Base-by-base conservation (phyloP, 768 basidiomycete genomes). In the Hygrophorus russula region DNA sequence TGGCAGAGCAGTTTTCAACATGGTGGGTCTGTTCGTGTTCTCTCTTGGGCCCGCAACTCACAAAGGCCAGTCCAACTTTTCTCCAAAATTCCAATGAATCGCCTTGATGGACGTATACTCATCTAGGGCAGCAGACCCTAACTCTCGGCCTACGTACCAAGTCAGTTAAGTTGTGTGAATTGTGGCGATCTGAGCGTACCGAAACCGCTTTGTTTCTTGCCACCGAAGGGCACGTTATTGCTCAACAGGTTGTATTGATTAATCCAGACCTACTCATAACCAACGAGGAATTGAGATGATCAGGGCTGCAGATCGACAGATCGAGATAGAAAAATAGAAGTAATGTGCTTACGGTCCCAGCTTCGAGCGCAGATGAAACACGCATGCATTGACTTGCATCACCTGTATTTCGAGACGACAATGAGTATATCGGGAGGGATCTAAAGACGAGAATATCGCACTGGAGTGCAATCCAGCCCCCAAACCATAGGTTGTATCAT, bases 191-290 rank as follows among this genome's bases (percentile, higher is more conserved):
- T 45, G 36, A 44, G 62, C 73, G 46, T 51, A 84, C 86, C 82
- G 54, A 87, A 80, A 41, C 91, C 91, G 34, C 84, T 87, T 58
- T 88, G 83, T 63, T 93, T 94, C 68, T 86, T 94, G 17, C 93
- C 94, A 30, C 94, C 93, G 55, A 97, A 97, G 1, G 94, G 94
- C 36, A 91, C 82, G 46, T 93, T 89, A 59, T 87, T 88, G 63
- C 76, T 74, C 44, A 94, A 60, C 10, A 84, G 33, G 55, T 82
- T 85, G 64, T 91, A 93, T 55, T 89, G 82, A 61, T 97, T 97
- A 47, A 92, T 74, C 91, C 92, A 96, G 33, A 90, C 82, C 82
- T 86, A 47, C 36, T 18, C 15, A 32, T 32, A 27, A 28, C 20
- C 19, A 28, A 28, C 39, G 27, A 37, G 19, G 28, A 32, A 27